phyloP scores from a whole-genome alignment of 2,329 filamentous ascomycete genomes.

The Sporothrix mexicana region DNA sequence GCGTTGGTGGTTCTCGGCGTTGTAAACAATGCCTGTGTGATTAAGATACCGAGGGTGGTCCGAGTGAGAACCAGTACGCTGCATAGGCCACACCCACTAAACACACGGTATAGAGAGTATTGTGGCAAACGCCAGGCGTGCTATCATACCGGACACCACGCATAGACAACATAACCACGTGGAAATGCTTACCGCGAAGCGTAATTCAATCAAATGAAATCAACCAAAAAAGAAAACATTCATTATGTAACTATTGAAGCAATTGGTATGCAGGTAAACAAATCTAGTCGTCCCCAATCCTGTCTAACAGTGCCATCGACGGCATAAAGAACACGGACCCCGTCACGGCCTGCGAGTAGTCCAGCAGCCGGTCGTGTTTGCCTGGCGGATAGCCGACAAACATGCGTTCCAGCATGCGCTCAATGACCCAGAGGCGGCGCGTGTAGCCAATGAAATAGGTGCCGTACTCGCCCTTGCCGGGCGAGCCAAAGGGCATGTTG shows the following conservation, averaged over 20 bases:
- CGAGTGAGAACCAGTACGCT: background rate
- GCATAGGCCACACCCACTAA: background rate
- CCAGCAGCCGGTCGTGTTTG: constrained; percentile 60
- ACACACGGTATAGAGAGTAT: background rate
- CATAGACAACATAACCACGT: no score
- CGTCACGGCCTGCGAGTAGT: constrained; percentile 60
- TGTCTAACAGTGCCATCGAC: constrained; percentile 46
- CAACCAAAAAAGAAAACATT: no score
- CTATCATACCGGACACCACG: no score
- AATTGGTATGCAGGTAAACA: background rate
- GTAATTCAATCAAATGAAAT: no score
- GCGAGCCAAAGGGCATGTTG: constrained; percentile 66
- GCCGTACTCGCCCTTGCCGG: constrained; percentile 57
- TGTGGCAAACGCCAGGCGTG: no score
- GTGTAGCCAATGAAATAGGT: constrained; percentile 66
- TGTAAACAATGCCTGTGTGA: background rate
- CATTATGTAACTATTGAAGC: no score
- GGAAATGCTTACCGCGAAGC: no score
- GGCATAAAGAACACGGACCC: constrained; percentile 62
- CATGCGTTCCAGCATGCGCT: constrained; percentile 64
- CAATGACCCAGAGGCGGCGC: constrained; percentile 59
- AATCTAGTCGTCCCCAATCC: background rate
- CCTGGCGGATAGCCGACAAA: constrained; percentile 61
- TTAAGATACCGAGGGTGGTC: background rate
- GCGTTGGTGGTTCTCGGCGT: no score